Evolutionary conservation across 1,284 basidiomycete species (phyloP).

Genomic region (Ceratobasidium sp.): DNA sequence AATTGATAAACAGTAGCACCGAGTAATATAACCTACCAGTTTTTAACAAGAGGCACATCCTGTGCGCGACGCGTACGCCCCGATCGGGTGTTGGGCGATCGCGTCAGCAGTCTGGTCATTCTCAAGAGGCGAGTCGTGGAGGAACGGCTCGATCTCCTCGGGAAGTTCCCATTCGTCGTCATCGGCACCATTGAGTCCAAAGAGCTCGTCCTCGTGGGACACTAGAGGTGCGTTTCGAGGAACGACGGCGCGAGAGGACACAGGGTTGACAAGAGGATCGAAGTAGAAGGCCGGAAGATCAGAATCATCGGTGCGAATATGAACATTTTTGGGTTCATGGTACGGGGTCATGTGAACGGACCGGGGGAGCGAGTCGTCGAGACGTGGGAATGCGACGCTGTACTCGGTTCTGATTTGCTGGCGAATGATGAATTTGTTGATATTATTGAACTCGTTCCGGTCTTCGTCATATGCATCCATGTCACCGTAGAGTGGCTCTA

Average conservation of each 20-base stretch:
- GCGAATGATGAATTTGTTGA: constrained; percentile 55
- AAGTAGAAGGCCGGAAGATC: constrained; percentile 99
- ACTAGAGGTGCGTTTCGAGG: constrained; percentile 87
- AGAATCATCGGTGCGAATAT: constrained; percentile 98
- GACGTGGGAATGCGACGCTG: constrained; percentile 98
- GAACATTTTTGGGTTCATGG: constrained; percentile 96
- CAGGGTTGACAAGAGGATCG: constrained; percentile 97
- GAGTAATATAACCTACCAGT: constrained; percentile 71
- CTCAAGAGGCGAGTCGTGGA: constrained; percentile 85
- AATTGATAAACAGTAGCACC: no score
- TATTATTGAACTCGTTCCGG: no score
- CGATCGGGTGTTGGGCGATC: constrained; percentile 90
- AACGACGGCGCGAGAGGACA: constrained; percentile 87
- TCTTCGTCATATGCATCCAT: no score
- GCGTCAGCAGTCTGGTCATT: constrained; percentile 96
- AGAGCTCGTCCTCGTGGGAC: constrained; percentile 92
- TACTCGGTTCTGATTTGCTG: constrained; percentile 99
- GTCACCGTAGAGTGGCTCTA: constrained; percentile 78
- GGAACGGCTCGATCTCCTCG: constrained; percentile 85
- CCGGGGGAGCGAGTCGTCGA: constrained; percentile 98
- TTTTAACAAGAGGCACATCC: constrained; percentile 96
- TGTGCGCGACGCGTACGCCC: constrained; percentile 92
- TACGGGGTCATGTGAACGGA: constrained; percentile 94
- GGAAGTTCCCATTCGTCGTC: constrained; percentile 93
- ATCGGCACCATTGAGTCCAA: constrained; percentile 87